These are phyloP conservation scores for Penicillium samsonianum DNA, from an alignment of 495 filamentous ascomycete species.

Conservation along the genomic window DNA sequence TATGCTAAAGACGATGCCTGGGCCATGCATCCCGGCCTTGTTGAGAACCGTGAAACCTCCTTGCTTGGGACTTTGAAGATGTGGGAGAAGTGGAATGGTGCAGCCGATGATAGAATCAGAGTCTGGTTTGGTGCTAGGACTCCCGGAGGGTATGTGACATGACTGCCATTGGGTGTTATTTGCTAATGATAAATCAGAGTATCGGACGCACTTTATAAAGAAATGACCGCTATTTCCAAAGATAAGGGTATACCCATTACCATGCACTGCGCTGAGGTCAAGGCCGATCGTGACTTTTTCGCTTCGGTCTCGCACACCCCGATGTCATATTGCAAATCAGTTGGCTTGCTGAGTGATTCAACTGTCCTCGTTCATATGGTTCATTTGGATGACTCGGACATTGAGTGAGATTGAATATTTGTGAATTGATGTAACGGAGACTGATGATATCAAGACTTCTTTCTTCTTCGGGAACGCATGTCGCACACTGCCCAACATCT, in stretches of 20 bases:
- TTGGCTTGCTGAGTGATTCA: constrained; percentile 39
- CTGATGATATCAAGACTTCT: constrained; percentile 23
- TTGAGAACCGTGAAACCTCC: constrained; percentile 48
- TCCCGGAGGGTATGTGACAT: constrained; percentile 42
- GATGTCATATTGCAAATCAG: constrained; percentile 45
- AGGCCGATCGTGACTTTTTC: constrained; percentile 45
- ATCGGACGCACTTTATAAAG: constrained; percentile 45
- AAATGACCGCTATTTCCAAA: constrained; percentile 45
- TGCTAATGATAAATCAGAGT: constrained; percentile 30
- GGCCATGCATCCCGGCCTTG: constrained; percentile 52
- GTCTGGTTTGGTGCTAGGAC: constrained; percentile 56
- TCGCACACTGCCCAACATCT: constrained; percentile 53
- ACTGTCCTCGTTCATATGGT: constrained; percentile 52
- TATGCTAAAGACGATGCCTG: constrained; percentile 49
- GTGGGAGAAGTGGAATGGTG: constrained; percentile 52
- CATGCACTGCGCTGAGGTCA: constrained; percentile 46
- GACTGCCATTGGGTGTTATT: not conserved
- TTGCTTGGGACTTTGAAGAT: constrained; percentile 44
- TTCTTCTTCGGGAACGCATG: constrained; percentile 42
- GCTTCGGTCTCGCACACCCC: constrained; percentile 42
- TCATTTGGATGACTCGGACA: constrained; percentile 48
- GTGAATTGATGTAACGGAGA: no score
- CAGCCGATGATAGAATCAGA: constrained; percentile 46
- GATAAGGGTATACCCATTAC: constrained; percentile 47
- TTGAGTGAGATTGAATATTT: constrained; percentile 14